Percentiles rank a stretch among this genome's conserved stretches.
Evolutionary conservation across 495 filamentous ascomycete genomes (phyloP).

Genomic region (Trichoderma parareesei): DNA sequence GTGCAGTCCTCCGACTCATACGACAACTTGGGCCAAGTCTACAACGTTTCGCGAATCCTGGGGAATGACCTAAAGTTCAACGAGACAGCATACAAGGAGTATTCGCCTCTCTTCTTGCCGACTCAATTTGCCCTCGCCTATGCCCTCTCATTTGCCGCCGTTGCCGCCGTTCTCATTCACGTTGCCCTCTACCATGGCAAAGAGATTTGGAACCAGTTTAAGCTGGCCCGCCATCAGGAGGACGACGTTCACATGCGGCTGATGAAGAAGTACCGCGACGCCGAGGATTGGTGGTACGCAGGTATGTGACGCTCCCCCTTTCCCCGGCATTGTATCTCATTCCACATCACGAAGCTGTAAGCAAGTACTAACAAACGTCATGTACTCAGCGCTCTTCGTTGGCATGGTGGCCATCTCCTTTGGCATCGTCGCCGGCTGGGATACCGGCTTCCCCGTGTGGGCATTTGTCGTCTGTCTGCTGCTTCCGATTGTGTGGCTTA

Average conservation of each 20-base stretch:
- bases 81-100: slow-evolving; percentile 43
- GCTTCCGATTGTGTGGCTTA: slow-evolving; percentile 44
- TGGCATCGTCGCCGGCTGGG: slow-evolving; percentile 52
- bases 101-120: slow-evolving; percentile 55
- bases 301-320: slow-evolving; percentile 15
- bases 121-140: slow-evolving; percentile 57
- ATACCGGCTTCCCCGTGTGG: slow-evolving; percentile 58
- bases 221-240: slow-evolving; percentile 45
- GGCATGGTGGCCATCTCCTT: slow-evolving; percentile 42
- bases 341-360: background rate
- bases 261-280: slow-evolving; percentile 50
- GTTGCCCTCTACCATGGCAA: slow-evolving; percentile 54
- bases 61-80: slow-evolving; percentile 41
- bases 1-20: slow-evolving; percentile 48
- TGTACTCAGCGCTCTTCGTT: slow-evolving; percentile 16
- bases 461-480: slow-evolving; percentile 54
- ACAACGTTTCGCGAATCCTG: slow-evolving; percentile 47
- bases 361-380: background rate
- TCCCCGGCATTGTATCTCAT: slow-evolving; percentile 18
- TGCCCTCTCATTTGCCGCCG: slow-evolving; percentile 60
- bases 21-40: slow-evolving; percentile 51
- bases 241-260: slow-evolving; percentile 61
- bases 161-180: slow-evolving; percentile 58
- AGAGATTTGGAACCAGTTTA: slow-evolving; percentile 46
- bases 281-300: slow-evolving; percentile 49